Percentiles rank a stretch among this genome's conserved stretches.
These are phyloP conservation scores for Malus asiatica DNA, from an alignment of 306 rosid species.

Conservation along the genomic window DNA sequence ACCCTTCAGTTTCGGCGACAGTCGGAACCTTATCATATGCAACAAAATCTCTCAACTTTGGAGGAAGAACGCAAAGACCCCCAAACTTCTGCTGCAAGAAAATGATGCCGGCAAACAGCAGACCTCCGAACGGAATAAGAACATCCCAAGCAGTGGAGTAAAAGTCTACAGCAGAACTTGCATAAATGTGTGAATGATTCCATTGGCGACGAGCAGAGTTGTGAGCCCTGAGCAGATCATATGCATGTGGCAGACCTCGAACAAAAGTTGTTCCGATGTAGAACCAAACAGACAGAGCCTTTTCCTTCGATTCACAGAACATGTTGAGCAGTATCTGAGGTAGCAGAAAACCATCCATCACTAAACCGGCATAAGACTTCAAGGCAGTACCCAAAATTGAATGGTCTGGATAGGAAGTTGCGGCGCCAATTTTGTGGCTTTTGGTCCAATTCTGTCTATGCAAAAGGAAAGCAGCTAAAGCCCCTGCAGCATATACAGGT, in stretches of 20 bases:
- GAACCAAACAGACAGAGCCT: conserved; percentile 31
- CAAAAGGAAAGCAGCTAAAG: neutral
- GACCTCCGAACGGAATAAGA: conserved; percentile 31
- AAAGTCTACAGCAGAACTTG: conserved; percentile 35
- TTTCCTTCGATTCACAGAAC: conserved; percentile 16
- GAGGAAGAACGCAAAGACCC: conserved; percentile 32
- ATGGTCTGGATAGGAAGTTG: conserved; percentile 20
- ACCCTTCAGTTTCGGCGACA: conserved; percentile 9
- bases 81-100: conserved; percentile 57
- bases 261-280: conserved; percentile 54
- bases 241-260: conserved; percentile 47
- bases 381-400: neutral
- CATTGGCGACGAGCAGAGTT: neutral
- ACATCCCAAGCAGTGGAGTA: conserved; percentile 51
- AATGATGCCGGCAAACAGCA: conserved; percentile 36
- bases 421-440: too few relatives aligned
- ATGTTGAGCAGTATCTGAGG: conserved; percentile 48
- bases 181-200: conserved; percentile 30
- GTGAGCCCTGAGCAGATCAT: conserved; percentile 35
- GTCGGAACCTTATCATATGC: conserved; percentile 28
- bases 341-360: conserved; percentile 50
- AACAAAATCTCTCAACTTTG: conserved; percentile 17
- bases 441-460: conserved; percentile 14
- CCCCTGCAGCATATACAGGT: neutral
- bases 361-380: conserved; percentile 16